Evolutionary conservation across 306 rosid genomes (phyloP), one percentile per base, ranked within the genome.

Genomic region (Cucurbita argyrosperma): DNA sequence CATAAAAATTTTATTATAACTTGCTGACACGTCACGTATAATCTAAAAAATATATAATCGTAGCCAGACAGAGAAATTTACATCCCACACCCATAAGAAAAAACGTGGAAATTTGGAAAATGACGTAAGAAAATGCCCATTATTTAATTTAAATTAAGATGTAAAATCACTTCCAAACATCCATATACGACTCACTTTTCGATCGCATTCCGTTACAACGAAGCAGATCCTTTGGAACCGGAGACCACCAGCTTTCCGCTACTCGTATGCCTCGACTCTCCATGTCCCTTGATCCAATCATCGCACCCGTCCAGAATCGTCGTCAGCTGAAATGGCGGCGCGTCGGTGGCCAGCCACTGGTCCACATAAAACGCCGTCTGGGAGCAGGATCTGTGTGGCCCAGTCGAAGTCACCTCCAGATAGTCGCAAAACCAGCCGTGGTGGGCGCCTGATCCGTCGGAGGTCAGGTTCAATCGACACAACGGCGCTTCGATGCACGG

Each of bases 291-390:
- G 35, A 40, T 6, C 72, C 39, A 66, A 45, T 66, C 72, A 45
- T 46, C 72, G 40, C 72, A 66, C 4, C 72, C 72, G 4, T 66
- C 72, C 18, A 66, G 35, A 45, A 45, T 13, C 18, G 72, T 21
- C 55, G 72, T 45, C 35, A 66, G 54, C 39, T 66, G 18, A 66
- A 38, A 66, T 12, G 72, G 72, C 5, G 72, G 72, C 38, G 40
- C 72, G 54, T 66, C 55, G 39, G 38, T 66, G 12, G 72, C 72
- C 55, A 66, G 55, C 72, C 72, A 66, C 54, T 66, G 72, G 16
- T 66, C 72, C 55, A 66, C 72, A 6, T 66, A 66, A 45, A 66
- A 66, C 55, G 55, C 72, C 55, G 72, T 45, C 19, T 66, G 72
- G 6, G 72, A 19, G 40, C 72, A 67, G 15, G 72, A 11, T 23